These are phyloP conservation scores for Tubosaeta sp. DNA, from an alignment of 768 basidiomycete genomes.

Conservation along the genomic window DNA sequence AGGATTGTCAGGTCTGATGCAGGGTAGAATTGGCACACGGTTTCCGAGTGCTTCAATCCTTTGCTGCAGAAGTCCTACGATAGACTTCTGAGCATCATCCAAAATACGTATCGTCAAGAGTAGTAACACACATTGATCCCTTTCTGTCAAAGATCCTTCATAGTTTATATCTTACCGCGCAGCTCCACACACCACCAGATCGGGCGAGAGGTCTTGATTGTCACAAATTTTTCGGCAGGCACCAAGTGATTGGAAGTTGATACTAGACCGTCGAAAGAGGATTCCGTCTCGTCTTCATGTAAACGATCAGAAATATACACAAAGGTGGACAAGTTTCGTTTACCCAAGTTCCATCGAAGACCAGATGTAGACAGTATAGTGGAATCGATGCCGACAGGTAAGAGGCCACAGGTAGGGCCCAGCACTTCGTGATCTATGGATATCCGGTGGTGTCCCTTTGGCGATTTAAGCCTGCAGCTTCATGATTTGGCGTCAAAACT, in stretches of 20 bases:
- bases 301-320: conserved; percentile 3
- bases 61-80: no score
- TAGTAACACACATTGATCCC: neutral
- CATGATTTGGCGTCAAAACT: conserved; percentile 13
- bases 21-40: no score
- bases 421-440: conserved; percentile 66
- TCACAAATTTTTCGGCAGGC: conserved; percentile 58
- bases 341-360: conserved; percentile 86
- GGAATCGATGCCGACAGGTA: conserved; percentile 81
- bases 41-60: no score
- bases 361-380: conserved; percentile 81
- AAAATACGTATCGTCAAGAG: neutral
- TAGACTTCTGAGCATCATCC: neutral
- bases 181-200: conserved; percentile 92
- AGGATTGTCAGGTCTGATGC: no score
- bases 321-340: conserved; percentile 18
- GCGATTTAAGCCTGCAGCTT: neutral
- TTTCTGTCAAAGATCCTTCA: neutral
- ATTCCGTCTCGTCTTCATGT: conserved; percentile 50
- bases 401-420: conserved; percentile 90
- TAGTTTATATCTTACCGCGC: conserved; percentile 8
- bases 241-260: conserved; percentile 95
- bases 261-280: conserved; percentile 79
- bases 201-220: conserved; percentile 71
- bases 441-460: conserved; percentile 80